Evolutionary conservation across 495 filamentous ascomycete species (phyloP).

Genomic region (Tetracladium marchalianum): DNA sequence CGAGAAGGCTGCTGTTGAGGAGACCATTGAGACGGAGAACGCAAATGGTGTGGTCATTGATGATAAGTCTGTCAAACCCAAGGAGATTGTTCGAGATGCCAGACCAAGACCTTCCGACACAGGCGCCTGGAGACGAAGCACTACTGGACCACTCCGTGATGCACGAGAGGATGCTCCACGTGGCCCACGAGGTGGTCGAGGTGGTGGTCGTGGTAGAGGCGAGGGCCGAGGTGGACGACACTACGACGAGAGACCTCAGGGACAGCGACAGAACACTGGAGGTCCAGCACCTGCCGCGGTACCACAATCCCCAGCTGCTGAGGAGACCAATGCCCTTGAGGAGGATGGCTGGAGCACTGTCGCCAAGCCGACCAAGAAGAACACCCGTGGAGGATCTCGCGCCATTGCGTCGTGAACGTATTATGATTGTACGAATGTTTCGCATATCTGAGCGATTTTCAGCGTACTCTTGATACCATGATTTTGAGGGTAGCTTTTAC

Average conservation of each 20-base stretch:
- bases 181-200: slow-evolving; percentile 28
- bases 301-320: slow-evolving; percentile 23
- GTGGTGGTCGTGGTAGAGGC: slow-evolving; percentile 27
- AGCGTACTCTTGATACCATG: slow-evolving; percentile 15
- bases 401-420: slow-evolving; percentile 16
- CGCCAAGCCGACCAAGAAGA: slow-evolving; percentile 40
- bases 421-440: slow-evolving; percentile 7
- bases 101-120: slow-evolving; percentile 31
- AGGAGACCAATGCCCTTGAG: slow-evolving; percentile 34
- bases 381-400: slow-evolving; percentile 29
- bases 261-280: slow-evolving; percentile 34
- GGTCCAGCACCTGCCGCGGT: slow-evolving; percentile 20
- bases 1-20: slow-evolving; percentile 38
- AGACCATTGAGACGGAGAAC: slow-evolving; percentile 34
- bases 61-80: slow-evolving; percentile 33
- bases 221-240: slow-evolving; percentile 31
- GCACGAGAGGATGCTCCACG: slow-evolving; percentile 17
- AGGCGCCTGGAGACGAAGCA: slow-evolving; percentile 40
- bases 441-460: slow-evolving; percentile 11
- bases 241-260: slow-evolving; percentile 20
- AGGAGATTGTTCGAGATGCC: slow-evolving; percentile 30
- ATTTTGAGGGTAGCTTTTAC: slow-evolving; percentile 6
- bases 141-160: slow-evolving; percentile 26
- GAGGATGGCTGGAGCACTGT: slow-evolving; percentile 78
- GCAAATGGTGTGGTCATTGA: slow-evolving; percentile 23